Base-by-base conservation (phyloP, 2,329 filamentous ascomycete genomes). In the Fusarium liriodendri region DNA sequence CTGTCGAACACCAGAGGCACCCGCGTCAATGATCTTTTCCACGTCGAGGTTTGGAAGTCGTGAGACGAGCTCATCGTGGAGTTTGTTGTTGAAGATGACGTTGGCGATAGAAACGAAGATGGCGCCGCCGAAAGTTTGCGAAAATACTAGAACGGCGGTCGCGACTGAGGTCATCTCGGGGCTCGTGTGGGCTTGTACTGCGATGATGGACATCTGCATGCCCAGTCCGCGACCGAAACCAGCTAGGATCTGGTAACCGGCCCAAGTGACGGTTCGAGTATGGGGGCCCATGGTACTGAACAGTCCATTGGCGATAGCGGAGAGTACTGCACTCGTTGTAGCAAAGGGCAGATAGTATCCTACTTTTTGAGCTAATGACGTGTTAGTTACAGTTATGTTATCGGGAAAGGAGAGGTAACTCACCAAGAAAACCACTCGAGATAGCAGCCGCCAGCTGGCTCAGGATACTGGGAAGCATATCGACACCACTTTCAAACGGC, bases 261-360 rank as follows among this genome's bases (percentile, higher is more conserved):
- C 84, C 86, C 86, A 87, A 54, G 80, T 79, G 2, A 74, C 76
- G 0, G 81, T 79, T 3, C 74, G 68, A 6, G 84, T 84, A 42
- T 82, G 66, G 1, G 81, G 79, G 11, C 69, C 70, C 8, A 86
- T 79, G 1, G 84, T 87, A 7, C 84, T 83, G 13, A 87, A 67
- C 2, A 88, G 81, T 0, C 85, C 86, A 14, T 79, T 79, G 4
- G 80, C 83, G 16, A 85, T 70, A 16, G 81, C 72, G 59, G 71
- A 77, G 45, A 82, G 70, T 65, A 80, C 71, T 2, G 79, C 78
- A 1, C 82, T 81, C 27, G 78, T 29, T 6, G 84, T 78, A 77
- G 85, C 83, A 65, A 83, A 84, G 2, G 82, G 86, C 9, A 80
- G 81, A 62, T 87, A 87, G 68, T 86, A 86, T 5, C 87, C 86